Conservation (phyloP, 2,329 filamentous ascomycete genomes). For the Trichothecium sympodiale region DNA sequence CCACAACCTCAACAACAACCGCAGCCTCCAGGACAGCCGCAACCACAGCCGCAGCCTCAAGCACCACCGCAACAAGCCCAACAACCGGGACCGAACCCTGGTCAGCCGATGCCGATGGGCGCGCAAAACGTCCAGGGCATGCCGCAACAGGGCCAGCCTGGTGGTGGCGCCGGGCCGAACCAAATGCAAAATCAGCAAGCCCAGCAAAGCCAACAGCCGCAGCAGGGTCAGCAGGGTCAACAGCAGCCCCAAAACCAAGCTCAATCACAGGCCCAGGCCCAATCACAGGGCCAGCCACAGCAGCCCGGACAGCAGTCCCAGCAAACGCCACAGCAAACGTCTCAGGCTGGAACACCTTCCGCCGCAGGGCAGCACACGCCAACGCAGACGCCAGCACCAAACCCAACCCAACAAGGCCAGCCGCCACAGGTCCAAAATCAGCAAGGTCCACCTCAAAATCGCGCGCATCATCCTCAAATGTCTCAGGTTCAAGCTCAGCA, state of each 20-base stretch:
- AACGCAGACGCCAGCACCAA: constrained; percentile 32
- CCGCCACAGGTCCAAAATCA: constrained; percentile 20
- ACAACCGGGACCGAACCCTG: constrained; percentile 21
- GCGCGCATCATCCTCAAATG: constrained; percentile 14
- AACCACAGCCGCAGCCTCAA: constrained; percentile 15
- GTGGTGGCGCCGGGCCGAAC: constrained; percentile 13
- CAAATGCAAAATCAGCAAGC: constrained; percentile 19
- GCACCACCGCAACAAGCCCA: constrained; percentile 18
- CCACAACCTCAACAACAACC: constrained; percentile 26
- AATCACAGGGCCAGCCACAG: constrained; percentile 12
- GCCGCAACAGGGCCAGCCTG: constrained; percentile 30
- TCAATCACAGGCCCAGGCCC: constrained; percentile 23
- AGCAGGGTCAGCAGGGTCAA: constrained; percentile 16
- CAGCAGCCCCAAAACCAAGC: constrained; percentile 23
- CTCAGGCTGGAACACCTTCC: constrained; percentile 29
- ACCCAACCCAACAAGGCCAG: constrained; percentile 24
- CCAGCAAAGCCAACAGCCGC: constrained; percentile 17
- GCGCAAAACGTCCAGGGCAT: constrained; percentile 33
- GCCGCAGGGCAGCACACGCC: constrained; percentile 34
- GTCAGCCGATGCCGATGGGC: constrained; percentile 37
- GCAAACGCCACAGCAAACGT: constrained; percentile 33
- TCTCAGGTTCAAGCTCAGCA: constrained; percentile 23
- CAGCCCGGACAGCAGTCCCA: constrained; percentile 31
- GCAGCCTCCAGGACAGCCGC: constrained; percentile 16
- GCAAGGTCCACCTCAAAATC: too few species aligned